These are phyloP conservation scores for Cercospora sp. DNA, from an alignment of 2,329 filamentous ascomycete genomes.

Conservation along the genomic window DNA sequence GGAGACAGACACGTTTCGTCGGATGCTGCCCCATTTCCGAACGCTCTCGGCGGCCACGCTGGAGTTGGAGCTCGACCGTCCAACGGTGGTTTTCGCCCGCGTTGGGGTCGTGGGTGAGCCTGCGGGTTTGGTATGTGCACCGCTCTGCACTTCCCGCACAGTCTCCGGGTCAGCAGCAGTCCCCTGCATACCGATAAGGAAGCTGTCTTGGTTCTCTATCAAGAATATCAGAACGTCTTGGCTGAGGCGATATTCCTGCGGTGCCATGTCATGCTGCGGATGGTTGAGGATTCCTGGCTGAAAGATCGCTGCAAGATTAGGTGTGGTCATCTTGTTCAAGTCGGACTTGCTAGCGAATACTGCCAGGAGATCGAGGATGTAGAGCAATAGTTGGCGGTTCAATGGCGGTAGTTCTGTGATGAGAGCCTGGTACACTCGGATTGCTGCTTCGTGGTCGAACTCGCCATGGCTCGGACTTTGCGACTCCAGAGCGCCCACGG, in stretches of 20 bases:
- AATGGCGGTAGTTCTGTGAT: constrained; percentile 91
- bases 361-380: constrained; percentile 91
- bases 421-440: constrained; percentile 78
- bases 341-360: constrained; percentile 97
- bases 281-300: constrained; percentile 96
- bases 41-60: constrained; percentile 88
- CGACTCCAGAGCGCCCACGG: constrained; percentile 64
- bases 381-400: constrained; percentile 89
- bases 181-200: constrained; percentile 96
- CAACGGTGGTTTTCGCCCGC: constrained; percentile 58
- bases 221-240: constrained; percentile 97
- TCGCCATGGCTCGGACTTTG: constrained; percentile 69
- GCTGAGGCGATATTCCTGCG: constrained; percentile 88
- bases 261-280: constrained; percentile 91
- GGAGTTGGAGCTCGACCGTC: constrained; percentile 79
- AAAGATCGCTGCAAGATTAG: constrained; percentile 94
- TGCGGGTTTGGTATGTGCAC: constrained; percentile 55
- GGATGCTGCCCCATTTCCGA: constrained; percentile 73
- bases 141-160: constrained; percentile 68
- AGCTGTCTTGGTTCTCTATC: constrained; percentile 98
- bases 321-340: constrained; percentile 93
- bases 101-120: constrained; percentile 46
- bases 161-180: constrained; percentile 91
- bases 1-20: constrained; percentile 87
- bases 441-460: constrained; percentile 74